Base-by-base conservation (phyloP, 2,329 filamentous ascomycete species). In the Calycina marina region DNA sequence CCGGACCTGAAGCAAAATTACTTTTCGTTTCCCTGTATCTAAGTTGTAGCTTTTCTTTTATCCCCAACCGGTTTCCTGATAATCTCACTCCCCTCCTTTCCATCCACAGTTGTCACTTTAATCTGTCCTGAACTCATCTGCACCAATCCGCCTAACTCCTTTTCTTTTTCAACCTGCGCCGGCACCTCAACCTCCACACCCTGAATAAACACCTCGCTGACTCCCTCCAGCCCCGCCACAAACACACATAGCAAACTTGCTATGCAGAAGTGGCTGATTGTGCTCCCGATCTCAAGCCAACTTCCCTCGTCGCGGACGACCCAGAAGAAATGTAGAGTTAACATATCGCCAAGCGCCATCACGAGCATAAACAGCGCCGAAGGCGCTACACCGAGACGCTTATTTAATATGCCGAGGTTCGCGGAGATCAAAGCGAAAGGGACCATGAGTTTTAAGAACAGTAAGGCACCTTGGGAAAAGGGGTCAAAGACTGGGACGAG, bases 311-410 rank as follows among this genome's bases (percentile, higher is more conserved):
- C 90, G 49, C 80, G 81, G 28, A 98, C 90, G 47, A 93, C 83
- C 74, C 83, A 98, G 59, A 98, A 98, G 62, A 98, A 98, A 48
- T 90, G 83, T 32, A 98, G 65, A 3, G 90, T 96, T 53, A 96
- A 66, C 30, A 93, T 72, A 52, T 98, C 90, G 39, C 80, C 86
- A 31, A 92, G 72, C 1, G 80, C 81, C 72, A 94, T 93, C 31
- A 93, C 85, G 2, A 88, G 62, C 78, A 94, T 94, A 59, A 96
- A 94, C 4, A 98, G 61, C 4, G 85, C 83, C 24, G 80, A 85
- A 0, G 85, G 86, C 6, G 85, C 79, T 0, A 98, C 78, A 11
- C 81, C 78, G 0, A 98, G 62, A 5, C 79, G 63, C 45, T 75
- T 76, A 54, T 94, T 98, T 11, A 98, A 64, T 9, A 98, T 80